phyloP scores from a whole-genome alignment of 305 asterid genomes.

The Solanum hybrid region DNA sequence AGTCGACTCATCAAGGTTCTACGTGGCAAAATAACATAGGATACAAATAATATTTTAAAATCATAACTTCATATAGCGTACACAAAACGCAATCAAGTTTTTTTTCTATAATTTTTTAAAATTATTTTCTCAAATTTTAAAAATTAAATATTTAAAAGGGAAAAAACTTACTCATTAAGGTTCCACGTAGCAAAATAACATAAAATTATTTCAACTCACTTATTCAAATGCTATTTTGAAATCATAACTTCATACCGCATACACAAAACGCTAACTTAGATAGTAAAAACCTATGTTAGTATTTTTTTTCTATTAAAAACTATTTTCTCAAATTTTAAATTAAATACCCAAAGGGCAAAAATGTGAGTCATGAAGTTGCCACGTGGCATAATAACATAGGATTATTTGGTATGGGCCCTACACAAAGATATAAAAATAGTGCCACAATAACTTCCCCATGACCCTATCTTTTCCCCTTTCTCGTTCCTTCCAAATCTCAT shows the following conservation, averaged over 20 bases:
- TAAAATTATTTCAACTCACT: neutral
- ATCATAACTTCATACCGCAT: neutral
- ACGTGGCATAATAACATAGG: constrained; percentile 25
- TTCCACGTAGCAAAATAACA: too few relatives aligned
- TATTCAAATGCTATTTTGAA: too few relatives aligned
- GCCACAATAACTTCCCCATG: constrained; percentile 5
- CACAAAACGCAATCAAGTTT: neutral
- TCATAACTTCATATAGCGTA: neutral
- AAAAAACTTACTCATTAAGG: neutral
- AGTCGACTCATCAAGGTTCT: neutral
- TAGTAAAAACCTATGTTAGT: neutral
- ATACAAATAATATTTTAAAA: neutral
- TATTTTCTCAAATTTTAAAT: neutral
- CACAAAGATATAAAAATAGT: constrained; percentile 24
- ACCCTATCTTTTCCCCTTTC: constrained; percentile 17
- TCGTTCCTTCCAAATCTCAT: constrained; percentile 30
- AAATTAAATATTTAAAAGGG: neutral
- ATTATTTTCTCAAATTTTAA: too few relatives aligned
- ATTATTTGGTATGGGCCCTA: constrained; percentile 19
- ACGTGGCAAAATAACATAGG: constrained; percentile 21
- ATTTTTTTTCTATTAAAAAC: neutral
- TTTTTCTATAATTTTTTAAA: too few relatives aligned
- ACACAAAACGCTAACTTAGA: neutral
- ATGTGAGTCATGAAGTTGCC: neutral
- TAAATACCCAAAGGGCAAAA: neutral